Base-by-base conservation (phyloP, 352 stramenopile genomes). In the Albugo candida region DNA sequence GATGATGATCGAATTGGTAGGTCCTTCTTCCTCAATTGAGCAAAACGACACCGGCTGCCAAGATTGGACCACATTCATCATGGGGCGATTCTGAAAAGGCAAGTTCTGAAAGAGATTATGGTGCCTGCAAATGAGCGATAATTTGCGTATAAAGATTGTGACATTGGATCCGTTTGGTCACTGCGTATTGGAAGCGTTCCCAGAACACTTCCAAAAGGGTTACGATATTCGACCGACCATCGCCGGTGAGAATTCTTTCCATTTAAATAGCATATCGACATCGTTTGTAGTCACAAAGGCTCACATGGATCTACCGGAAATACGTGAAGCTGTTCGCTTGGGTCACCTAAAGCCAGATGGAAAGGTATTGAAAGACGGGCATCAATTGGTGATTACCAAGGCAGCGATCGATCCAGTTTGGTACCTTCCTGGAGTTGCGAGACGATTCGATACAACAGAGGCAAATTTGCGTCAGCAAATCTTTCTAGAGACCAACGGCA, bases 401-500 rank as follows among this genome's bases (percentile, higher is more conserved):
- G 95, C 94, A 40, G 95, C 95, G 3, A 97, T 99, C 51, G 95
- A 99, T 63, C 94, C 94, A 1, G 95, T 99, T 42, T 99, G 95
- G 95, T 98, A 99, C 60, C 75, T 99, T 36, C 95, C 95, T 8
- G 95, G 96, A 55, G 92, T 99, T 48, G 94, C 95, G 41, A 92
- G 96, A 58, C 89, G 95, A 47, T 99, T 99, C 63, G 94, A 95
- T 61, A 97, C 88, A 47, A 94, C 88, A 1, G 95, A 99, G 60
- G 59, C 68, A 5, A 81, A 95, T 54, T 65, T 99, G 36, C 88
- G 95, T 36, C 85, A 98, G 60, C 81, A 92, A 36, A 97, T 99
- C 45, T 99, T 99, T 70, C 84, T 95, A 47, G 95, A 98, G 71
- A 99, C 94, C 35, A 98, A 98, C 65, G 95, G 95, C 55, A 99